These are phyloP conservation scores for Penicillium atrosanguineum DNA, from an alignment of 495 filamentous ascomycete species.

Conservation along the genomic window DNA sequence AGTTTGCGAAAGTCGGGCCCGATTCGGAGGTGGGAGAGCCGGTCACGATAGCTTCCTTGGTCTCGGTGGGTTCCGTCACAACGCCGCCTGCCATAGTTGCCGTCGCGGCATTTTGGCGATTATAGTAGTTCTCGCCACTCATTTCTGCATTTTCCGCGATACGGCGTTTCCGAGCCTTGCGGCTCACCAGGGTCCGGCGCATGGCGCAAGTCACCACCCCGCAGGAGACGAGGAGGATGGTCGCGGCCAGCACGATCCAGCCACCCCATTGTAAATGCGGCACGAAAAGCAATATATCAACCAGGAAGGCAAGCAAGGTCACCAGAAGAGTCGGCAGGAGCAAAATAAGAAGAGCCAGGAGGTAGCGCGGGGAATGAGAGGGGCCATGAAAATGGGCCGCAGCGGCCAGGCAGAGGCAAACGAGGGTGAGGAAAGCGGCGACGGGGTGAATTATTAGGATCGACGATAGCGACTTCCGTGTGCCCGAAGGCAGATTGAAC, in stretches of 20 bases:
- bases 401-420: constrained; percentile 76
- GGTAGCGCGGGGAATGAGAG: constrained; percentile 87
- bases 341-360: constrained; percentile 80
- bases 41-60: constrained; percentile 51
- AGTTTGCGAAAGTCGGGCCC: constrained; percentile 72
- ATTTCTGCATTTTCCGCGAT: constrained; percentile 93
- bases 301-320: constrained; percentile 82
- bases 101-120: constrained; percentile 58
- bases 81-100: constrained; percentile 32
- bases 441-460: constrained; percentile 93
- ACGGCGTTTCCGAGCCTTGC: constrained; percentile 86
- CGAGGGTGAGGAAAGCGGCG: constrained; percentile 78
- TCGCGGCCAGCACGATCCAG: constrained; percentile 89
- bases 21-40: constrained; percentile 55
- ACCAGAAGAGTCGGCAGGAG: constrained; percentile 81
- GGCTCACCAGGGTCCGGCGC: constrained; percentile 87
- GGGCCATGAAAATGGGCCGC: constrained; percentile 86
- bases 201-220: constrained; percentile 93
- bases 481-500: constrained; percentile 71
- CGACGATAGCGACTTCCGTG: constrained; percentile 81
- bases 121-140: constrained; percentile 91
- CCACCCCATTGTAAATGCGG: constrained; percentile 93
- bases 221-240: constrained; percentile 79
- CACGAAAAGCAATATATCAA: constrained; percentile 94
- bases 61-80: constrained; percentile 35